phyloP scores from a whole-genome alignment of 768 basidiomycete species.

The Lactarius vividus region DNA sequence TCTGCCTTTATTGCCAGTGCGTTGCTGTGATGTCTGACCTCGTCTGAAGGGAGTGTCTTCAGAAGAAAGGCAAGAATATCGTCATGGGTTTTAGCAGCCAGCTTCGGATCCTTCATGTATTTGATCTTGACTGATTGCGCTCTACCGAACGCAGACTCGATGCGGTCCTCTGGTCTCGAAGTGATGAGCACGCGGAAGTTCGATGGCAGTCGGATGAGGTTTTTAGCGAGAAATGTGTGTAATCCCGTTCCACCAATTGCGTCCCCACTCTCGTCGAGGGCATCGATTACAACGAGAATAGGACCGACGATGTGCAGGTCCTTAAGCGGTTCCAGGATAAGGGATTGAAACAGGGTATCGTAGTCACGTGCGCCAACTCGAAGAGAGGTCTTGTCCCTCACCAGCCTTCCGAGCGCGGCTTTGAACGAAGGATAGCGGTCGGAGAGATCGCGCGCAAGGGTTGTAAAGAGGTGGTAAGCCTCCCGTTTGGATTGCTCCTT shows the following conservation, averaged over 20 bases:
- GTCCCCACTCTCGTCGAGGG: not conserved
- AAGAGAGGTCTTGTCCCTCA: not conserved
- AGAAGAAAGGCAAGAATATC: not conserved
- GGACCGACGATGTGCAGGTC: not conserved
- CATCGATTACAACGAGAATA: not conserved
- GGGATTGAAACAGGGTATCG: not conserved
- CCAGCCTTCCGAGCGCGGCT: not conserved
- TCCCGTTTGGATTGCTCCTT: slow-evolving; percentile 1
- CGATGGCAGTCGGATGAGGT: not conserved
- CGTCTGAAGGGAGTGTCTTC: not conserved
- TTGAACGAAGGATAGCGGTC: not conserved
- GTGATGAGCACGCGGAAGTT: not conserved
- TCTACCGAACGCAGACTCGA: not conserved
- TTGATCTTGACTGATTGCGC: too few species aligned
- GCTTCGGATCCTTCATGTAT: not conserved
- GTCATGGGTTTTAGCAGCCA: not conserved
- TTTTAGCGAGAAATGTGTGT: not conserved
- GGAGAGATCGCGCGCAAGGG: not conserved
- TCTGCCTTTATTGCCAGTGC: not conserved
- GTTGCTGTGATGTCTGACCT: not conserved
- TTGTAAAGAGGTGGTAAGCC: not conserved
- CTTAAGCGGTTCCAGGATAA: not conserved
- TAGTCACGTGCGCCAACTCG: not conserved
- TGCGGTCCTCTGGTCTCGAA: not conserved
- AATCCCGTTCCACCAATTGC: not conserved